Percentiles rank a stretch among this genome's conserved stretches.
phyloP scores from a whole-genome alignment of 169 alveolate genomes.

The Cyclospora cayetanensis region DNA sequence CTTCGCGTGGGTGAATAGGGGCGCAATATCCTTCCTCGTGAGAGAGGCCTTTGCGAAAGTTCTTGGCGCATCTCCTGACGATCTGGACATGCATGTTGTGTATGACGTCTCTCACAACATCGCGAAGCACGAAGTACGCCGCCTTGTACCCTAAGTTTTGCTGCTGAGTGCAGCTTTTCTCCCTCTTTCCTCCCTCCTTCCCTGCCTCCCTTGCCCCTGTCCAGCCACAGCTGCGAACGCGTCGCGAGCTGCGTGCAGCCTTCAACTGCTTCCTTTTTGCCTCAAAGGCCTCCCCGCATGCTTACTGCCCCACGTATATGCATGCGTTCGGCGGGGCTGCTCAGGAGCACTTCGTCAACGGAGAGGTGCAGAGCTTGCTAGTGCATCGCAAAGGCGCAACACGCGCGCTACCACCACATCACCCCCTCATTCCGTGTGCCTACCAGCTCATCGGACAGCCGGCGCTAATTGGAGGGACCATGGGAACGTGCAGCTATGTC shows the following conservation, averaged over 20 bases:
- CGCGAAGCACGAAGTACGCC: constrained; percentile 86
- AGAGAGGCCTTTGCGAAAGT: constrained; percentile 82
- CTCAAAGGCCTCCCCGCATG: background rate
- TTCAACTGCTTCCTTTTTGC: background rate
- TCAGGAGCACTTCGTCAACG: constrained; percentile 83
- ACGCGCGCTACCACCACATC: constrained; percentile 92
- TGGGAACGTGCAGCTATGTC: constrained; percentile 91
- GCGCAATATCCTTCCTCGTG: constrained; percentile 78
- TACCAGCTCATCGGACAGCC: constrained; percentile 91
- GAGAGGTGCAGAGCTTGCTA: constrained; percentile 79
- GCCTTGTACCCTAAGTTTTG: background rate
- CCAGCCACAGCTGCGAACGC: background rate
- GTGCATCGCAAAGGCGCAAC: constrained; percentile 92
- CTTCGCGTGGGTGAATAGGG: constrained; percentile 92
- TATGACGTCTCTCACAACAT: constrained; percentile 92
- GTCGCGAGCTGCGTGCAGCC: background rate
- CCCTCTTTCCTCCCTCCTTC: background rate
- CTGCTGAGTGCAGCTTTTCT: background rate
- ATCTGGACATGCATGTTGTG: constrained; percentile 91
- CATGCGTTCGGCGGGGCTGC: background rate
- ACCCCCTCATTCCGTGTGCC: constrained; percentile 88
- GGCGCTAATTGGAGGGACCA: constrained; percentile 91
- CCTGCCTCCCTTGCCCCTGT: background rate
- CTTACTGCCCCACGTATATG: background rate
- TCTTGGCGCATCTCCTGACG: constrained; percentile 86